Evolutionary conservation across 2,329 filamentous ascomycete genomes (phyloP).

Genomic region (Colletotrichum higginsianum): DNA sequence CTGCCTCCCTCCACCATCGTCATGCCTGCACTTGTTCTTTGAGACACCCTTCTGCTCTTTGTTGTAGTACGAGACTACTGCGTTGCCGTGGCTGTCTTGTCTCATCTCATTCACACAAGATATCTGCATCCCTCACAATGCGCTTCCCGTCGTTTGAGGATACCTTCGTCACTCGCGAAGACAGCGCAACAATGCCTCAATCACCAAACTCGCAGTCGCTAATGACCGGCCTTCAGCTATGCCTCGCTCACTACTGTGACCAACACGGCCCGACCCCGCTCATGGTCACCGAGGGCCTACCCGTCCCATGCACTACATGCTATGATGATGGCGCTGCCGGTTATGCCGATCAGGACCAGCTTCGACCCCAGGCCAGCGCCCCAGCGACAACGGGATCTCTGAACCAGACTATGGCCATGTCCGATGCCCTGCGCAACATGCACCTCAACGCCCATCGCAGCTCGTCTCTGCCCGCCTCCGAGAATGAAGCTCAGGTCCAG

Average conservation of each 20-base stretch:
- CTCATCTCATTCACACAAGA: background rate
- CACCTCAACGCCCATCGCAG: conserved; percentile 59
- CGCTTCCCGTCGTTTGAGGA: conserved; percentile 42
- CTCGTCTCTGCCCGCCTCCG: conserved; percentile 59
- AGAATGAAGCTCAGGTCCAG: conserved; percentile 61
- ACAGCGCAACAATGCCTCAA: conserved; percentile 34
- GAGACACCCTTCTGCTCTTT: background rate
- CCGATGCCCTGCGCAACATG: conserved; percentile 64
- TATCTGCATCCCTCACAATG: conserved; percentile 28
- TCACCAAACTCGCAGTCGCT: conserved; percentile 36
- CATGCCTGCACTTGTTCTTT: conserved; percentile 19
- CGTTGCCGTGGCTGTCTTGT: background rate
- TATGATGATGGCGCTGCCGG: conserved; percentile 61
- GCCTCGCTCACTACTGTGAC: conserved; percentile 80
- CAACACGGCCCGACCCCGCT: conserved; percentile 78
- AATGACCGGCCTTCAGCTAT: conserved; percentile 67
- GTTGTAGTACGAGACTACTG: conserved; percentile 2
- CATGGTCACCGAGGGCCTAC: conserved; percentile 78
- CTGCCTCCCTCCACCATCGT: background rate
- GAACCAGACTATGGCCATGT: conserved; percentile 54
- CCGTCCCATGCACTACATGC: conserved; percentile 73
- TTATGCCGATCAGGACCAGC: conserved; percentile 47
- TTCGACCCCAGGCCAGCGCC: conserved; percentile 58
- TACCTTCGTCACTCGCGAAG: conserved; percentile 26
- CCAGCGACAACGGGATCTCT: conserved; percentile 49